Base-by-base conservation (phyloP, 108 stramenopile species). In the Cyclotella atomus region DNA sequence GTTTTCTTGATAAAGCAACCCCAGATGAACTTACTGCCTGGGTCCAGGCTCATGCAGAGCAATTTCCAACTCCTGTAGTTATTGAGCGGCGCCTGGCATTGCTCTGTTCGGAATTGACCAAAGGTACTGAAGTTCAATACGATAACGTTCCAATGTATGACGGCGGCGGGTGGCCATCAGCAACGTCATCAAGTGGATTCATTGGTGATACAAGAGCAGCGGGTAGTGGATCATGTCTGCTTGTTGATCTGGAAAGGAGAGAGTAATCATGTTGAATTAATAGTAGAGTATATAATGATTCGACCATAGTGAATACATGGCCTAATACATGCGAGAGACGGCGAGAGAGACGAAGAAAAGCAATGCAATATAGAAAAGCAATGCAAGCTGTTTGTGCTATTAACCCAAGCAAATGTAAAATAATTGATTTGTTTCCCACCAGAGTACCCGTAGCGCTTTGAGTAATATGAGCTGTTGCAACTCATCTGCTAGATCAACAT, bases 101-200 rank as follows among this genome's bases (percentile, higher is more conserved):
- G 52, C 50, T 94, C 10, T 94, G 93, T 70, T 72, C 88, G 16
- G 57, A 76, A n/a, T 34, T 81, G 30, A 80, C 70, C 9, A 44
- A 29, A 36, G 84, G 76, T 32, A 76, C 68, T 20, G 70, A 65
- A 20, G 65, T 62, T 55, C 83, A 83, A 21, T 94, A 89, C 49
- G 87, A 85, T 47, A 77, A 88, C 63, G 70, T 94, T 10, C 93
- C 93, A 7, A 94, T 94, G 89, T 91, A 88, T 83, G 90, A 94
- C 68, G 87, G 89, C 47, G 93, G 90, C 25, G 88, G 86, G 2
- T 93, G 92, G 92, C 92, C 92, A n/a, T 28, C 24, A 23, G 56
- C 56, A 23, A 52, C 56, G 6, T 33, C 10, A 29, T n/a, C 43
- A n/a, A 28, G 47, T 66, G 30, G 30, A 66, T 50, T 35, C 19